These are phyloP conservation scores for Kockiozyma suomiensis DNA, from an alignment of 805 yeast genomes.

Conservation along the genomic window DNA sequence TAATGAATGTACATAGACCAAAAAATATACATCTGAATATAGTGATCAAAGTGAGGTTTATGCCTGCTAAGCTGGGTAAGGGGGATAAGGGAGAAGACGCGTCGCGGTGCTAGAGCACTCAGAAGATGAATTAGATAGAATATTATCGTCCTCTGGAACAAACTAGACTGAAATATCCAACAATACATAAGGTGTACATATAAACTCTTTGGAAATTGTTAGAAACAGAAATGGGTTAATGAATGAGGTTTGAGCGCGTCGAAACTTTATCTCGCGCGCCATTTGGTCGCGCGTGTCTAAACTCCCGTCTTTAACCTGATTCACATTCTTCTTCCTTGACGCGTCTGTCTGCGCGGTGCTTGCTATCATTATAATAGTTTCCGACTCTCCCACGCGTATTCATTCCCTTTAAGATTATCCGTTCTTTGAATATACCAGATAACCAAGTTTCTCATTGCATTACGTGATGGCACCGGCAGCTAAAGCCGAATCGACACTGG, in stretches of 20 bases:
- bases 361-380: neutral
- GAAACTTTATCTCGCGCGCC: neutral
- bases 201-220: too few species aligned
- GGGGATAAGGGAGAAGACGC: neutral
- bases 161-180: neutral
- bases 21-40: too few species aligned
- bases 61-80: neutral
- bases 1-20: neutral
- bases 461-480: slow-evolving; percentile 5
- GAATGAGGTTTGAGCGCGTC: neutral
- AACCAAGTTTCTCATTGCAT: neutral
- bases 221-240: neutral
- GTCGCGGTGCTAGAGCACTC: too few species aligned
- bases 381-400: neutral
- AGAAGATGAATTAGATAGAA: too few species aligned
- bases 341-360: neutral
- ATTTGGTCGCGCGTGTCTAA: neutral
- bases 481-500: slow-evolving; percentile 3
- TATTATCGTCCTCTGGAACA: too few species aligned
- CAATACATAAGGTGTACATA: neutral
- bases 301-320: neutral
- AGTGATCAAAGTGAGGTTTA: neutral
- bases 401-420: too few species aligned
- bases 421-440: too few species aligned
- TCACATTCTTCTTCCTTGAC: neutral